phyloP scores from a whole-genome alignment of 768 basidiomycete species.

The Leccinum boreale region DNA sequence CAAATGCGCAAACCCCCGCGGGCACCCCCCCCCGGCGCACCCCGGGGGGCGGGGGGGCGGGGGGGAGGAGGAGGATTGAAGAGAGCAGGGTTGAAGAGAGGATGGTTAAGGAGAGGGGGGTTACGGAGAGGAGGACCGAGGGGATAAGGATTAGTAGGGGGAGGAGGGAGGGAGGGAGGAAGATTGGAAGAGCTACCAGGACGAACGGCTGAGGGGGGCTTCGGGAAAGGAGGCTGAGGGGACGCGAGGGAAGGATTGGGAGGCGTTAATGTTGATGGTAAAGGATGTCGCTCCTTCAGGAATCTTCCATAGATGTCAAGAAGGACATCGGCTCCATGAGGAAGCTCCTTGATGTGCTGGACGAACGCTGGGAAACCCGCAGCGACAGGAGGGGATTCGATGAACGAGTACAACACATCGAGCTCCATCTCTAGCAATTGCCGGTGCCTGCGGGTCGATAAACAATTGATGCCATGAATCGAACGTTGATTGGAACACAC shows the following conservation, averaged over 20 bases:
- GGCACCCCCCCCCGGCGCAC: too few species aligned
- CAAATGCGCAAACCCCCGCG: too few species aligned
- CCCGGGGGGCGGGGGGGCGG: too few species aligned
- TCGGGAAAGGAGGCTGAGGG: neutral
- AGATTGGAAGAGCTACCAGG: too few species aligned
- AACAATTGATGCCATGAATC: neutral
- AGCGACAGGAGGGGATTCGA: neutral
- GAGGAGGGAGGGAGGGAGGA: too few species aligned
- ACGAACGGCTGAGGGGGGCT: neutral
- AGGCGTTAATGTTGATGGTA: neutral
- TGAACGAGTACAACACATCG: neutral
- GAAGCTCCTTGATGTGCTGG: neutral
- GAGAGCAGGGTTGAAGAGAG: too few species aligned
- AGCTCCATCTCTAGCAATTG: neutral
- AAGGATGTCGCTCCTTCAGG: neutral
- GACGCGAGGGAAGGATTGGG: too few species aligned
- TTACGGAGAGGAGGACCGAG: too few species aligned
- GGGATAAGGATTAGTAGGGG: too few species aligned
- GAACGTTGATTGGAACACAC: neutral
- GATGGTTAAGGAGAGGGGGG: too few species aligned
- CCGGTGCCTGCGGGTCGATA: neutral
- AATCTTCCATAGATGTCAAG: neutral
- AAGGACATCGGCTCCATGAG: neutral
- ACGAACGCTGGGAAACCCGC: neutral
- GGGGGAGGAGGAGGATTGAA: too few species aligned